phyloP scores from a whole-genome alignment of 2,329 filamentous ascomycete genomes.

The Pseudogymnoascus sp. region DNA sequence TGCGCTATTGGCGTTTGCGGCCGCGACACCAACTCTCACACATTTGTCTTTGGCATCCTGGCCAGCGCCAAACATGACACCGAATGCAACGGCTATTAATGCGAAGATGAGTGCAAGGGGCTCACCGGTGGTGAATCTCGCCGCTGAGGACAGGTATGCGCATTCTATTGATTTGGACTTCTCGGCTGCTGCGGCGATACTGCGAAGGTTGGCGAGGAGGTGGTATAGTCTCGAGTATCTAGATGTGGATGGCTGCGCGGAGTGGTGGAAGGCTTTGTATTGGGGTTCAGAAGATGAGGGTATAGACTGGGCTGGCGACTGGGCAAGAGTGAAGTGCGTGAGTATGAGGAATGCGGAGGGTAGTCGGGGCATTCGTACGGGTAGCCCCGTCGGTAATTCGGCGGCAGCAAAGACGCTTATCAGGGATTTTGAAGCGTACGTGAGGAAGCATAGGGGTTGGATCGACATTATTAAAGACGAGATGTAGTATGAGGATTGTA shows the following conservation, averaged over 20 bases:
- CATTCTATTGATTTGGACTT: constrained; percentile 50
- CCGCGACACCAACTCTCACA: constrained; percentile 45
- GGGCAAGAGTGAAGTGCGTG: neutral
- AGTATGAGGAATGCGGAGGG: neutral
- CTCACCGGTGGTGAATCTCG: constrained; percentile 39
- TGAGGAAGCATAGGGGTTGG: constrained; percentile 4
- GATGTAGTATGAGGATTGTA: neutral
- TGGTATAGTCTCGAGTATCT: constrained; percentile 52
- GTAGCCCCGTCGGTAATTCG: neutral
- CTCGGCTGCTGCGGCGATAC: constrained; percentile 47
- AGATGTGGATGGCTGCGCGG: constrained; percentile 49
- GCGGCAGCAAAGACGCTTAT: neutral
- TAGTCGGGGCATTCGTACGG: neutral
- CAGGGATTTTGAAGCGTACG: neutral
- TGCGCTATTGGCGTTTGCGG: constrained; percentile 46
- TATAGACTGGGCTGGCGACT: neutral
- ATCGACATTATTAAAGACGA: neutral
- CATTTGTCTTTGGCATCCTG: constrained; percentile 54
- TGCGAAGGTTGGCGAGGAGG: constrained; percentile 44
- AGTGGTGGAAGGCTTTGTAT: constrained; percentile 37
- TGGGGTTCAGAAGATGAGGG: neutral
- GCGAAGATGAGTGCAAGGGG: constrained; percentile 39
- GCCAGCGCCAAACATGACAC: constrained; percentile 51
- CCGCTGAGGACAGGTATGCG: constrained; percentile 48
- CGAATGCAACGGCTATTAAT: constrained; percentile 37